Evolutionary conservation across 75 land plant species (phyloP).

Genomic region (Cupressus sempervirens): DNA sequence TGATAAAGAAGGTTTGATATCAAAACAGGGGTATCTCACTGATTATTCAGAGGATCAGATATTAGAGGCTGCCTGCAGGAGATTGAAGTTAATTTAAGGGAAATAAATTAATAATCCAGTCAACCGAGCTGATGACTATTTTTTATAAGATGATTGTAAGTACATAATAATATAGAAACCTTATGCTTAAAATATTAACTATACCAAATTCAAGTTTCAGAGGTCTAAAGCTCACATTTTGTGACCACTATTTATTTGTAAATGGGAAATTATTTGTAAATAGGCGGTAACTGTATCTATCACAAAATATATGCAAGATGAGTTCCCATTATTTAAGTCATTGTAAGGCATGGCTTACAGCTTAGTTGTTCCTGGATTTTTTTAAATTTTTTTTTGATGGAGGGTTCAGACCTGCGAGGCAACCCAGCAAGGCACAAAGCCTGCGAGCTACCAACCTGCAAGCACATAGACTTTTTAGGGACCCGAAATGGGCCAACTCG

Average conservation of each 20-base stretch:
- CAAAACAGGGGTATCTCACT: constrained; percentile 71
- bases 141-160: not conserved
- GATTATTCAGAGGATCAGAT: constrained; percentile 60
- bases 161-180: not conserved
- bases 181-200: not conserved
- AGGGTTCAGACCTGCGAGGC: no score
- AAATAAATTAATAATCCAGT: not conserved
- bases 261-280: not conserved
- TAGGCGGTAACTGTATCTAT: not conserved
- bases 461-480: no score
- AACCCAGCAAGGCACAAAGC: no score
- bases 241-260: not conserved
- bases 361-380: no score
- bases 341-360: not conserved
- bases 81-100: not conserved
- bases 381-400: no score
- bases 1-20: constrained; percentile 47
- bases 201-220: not conserved
- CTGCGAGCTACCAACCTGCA: no score
- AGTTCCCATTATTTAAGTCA: not conserved
- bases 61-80: constrained; percentile 21
- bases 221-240: not conserved
- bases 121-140: not conserved
- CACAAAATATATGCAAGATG: not conserved
- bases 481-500: no score